These are phyloP conservation scores for Rhizopogon rudus DNA, from an alignment of 768 basidiomycete species.

Conservation along the genomic window DNA sequence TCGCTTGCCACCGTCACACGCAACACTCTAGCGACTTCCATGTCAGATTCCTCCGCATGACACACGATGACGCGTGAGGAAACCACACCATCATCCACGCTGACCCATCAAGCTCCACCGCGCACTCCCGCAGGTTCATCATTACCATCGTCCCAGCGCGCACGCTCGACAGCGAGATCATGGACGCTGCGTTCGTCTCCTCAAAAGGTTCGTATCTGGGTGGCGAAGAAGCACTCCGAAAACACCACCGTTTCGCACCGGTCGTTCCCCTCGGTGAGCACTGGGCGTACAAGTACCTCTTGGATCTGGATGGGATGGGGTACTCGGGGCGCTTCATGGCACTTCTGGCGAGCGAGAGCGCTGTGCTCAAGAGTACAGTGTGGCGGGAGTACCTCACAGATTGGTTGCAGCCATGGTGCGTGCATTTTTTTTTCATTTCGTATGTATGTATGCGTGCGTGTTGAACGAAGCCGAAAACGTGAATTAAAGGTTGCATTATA, in stretches of 20 bases:
- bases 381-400: constrained; percentile 88
- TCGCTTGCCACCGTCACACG: constrained; percentile 3
- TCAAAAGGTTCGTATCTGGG: constrained; percentile 59
- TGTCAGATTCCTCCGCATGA: constrained; percentile 67
- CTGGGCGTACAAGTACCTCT: constrained; percentile 90
- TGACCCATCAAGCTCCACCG: no score
- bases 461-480: not conserved
- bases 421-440: not conserved
- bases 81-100: constrained; percentile 68
- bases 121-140: no score
- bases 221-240: constrained; percentile 54
- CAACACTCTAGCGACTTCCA: not conserved
- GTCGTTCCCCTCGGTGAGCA: constrained; percentile 78
- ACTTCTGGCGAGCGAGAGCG: constrained; percentile 82
- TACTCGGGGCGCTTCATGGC: constrained; percentile 89
- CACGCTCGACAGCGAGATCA: constrained; percentile 68
- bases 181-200: constrained; percentile 87
- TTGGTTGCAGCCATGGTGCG: constrained; percentile 88
- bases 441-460: no score
- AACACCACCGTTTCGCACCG: constrained; percentile 59
- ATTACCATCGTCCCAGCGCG: constrained; percentile 57
- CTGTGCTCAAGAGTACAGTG: constrained; percentile 85
- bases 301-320: constrained; percentile 96
- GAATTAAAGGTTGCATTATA: constrained; percentile 78
- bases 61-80: constrained; percentile 42